phyloP scores from a whole-genome alignment of 228 moss, liverwort and hornwort species.

The Sphagnum magellanicum region DNA sequence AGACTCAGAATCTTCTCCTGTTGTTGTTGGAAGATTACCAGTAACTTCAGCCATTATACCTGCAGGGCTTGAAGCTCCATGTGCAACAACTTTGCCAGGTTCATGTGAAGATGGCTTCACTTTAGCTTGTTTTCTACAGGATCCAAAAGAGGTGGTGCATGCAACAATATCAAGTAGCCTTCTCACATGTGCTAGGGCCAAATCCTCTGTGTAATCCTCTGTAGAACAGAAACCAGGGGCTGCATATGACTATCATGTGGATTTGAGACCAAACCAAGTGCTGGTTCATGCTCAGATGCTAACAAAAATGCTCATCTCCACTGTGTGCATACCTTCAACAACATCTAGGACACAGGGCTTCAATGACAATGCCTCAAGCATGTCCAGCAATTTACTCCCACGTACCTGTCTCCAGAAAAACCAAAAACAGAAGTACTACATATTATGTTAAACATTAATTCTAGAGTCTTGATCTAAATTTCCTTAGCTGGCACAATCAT shows the following conservation, averaged over 20 bases:
- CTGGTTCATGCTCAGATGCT: background rate
- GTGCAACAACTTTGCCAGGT: slow-evolving; percentile 5
- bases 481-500: too few relatives aligned
- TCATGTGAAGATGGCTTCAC: slow-evolving; percentile 20
- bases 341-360: slow-evolving; percentile 50
- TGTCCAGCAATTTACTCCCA: slow-evolving; percentile 42
- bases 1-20: too few relatives aligned
- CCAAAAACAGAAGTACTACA: too few relatives aligned
- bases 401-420: slow-evolving; percentile 29
- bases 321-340: slow-evolving; percentile 27
- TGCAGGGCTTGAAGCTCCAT: too few relatives aligned
- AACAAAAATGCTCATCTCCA: background rate
- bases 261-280: background rate
- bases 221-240: slow-evolving; percentile 6
- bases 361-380: slow-evolving; percentile 41
- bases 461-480: too few relatives aligned
- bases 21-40: too few relatives aligned
- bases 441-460: too few relatives aligned
- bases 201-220: slow-evolving; percentile 50
- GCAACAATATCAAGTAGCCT: slow-evolving; percentile 51
- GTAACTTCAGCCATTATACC: too few relatives aligned
- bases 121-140: slow-evolving; percentile 37
- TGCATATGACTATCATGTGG: background rate
- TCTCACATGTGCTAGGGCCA: slow-evolving; percentile 41
- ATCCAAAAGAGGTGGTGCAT: slow-evolving; percentile 51